phyloP scores from a whole-genome alignment of 1,139 yeast species.

The Torulaspora pretoriensis region DNA sequence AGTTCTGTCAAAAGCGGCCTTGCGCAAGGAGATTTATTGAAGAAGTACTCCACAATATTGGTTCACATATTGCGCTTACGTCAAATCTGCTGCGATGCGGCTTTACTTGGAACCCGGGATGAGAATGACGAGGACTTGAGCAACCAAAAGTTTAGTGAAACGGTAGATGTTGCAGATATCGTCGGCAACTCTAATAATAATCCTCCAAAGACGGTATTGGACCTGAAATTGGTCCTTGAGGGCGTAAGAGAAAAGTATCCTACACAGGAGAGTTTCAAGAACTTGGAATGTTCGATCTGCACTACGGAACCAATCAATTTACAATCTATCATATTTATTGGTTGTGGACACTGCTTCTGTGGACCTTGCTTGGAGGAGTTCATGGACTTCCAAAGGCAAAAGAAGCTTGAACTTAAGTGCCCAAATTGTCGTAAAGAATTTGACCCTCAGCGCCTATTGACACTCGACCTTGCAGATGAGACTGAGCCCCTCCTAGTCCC shows the following conservation, averaged over 20 bases:
- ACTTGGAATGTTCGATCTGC: slow-evolving; percentile 80
- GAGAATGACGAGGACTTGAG: slow-evolving; percentile 41
- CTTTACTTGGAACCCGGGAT: slow-evolving; percentile 45
- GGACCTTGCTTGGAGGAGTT: slow-evolving; percentile 70
- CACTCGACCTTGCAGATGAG: slow-evolving; percentile 14
- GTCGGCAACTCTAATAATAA: slow-evolving; percentile 6
- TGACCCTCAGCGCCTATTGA: slow-evolving; percentile 25
- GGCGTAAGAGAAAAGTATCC: slow-evolving; percentile 37
- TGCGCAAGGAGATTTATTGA: slow-evolving; percentile 63
- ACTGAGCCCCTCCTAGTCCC: slow-evolving; percentile 18
- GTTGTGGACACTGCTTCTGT: slow-evolving; percentile 82
- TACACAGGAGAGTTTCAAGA: slow-evolving; percentile 39
- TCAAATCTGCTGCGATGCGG: slow-evolving; percentile 85
- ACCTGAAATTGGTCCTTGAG: slow-evolving; percentile 36
- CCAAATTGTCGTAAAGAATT: slow-evolving; percentile 50
- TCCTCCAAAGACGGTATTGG: slow-evolving; percentile 5
- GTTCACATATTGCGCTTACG: slow-evolving; percentile 79
- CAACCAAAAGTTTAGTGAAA: slow-evolving; percentile 37
- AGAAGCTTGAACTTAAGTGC: slow-evolving; percentile 40
- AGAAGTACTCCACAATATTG: slow-evolving; percentile 71
- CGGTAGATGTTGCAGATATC: slow-evolving; percentile 11
- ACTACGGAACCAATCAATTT: slow-evolving; percentile 56
- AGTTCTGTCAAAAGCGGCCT: slow-evolving; percentile 60
- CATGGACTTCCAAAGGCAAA: slow-evolving; percentile 41
- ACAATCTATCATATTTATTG: slow-evolving; percentile 60